A percentile compares a stretch with the other conserved stretches of the same genome.
Conservation (phyloP, 2,329 filamentous ascomycete species). For the Amauroascus niger region DNA sequence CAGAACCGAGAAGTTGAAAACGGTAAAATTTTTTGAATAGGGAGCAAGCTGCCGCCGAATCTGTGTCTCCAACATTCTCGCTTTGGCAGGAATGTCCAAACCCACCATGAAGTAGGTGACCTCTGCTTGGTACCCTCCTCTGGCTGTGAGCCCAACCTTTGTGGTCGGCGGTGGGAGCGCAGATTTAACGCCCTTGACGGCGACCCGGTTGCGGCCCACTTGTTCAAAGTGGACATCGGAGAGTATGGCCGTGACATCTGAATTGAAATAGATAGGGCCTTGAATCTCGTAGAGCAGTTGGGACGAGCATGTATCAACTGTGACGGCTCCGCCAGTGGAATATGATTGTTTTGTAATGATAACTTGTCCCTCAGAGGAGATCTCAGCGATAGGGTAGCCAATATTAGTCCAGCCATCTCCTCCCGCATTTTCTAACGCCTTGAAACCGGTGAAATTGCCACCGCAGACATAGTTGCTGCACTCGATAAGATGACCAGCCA, state of each 20-base stretch:
- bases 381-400: slow-evolving; percentile 41
- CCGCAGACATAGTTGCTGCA: slow-evolving; percentile 38
- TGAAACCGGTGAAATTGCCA: slow-evolving; percentile 40
- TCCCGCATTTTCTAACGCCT: slow-evolving; percentile 23
- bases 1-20: slow-evolving; percentile 26
- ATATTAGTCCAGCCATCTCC: slow-evolving; percentile 37
- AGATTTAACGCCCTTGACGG: slow-evolving; percentile 39
- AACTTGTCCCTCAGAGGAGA: slow-evolving; percentile 32
- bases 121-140: slow-evolving; percentile 42
- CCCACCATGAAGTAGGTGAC: slow-evolving; percentile 38
- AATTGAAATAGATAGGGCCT: slow-evolving; percentile 49
- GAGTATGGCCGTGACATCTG: slow-evolving; percentile 47
- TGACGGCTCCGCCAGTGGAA: slow-evolving; percentile 34
- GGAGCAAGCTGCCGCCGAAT: slow-evolving; percentile 32
- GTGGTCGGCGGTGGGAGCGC: slow-evolving; percentile 41
- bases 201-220: slow-evolving; percentile 41
- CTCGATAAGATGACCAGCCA: slow-evolving; percentile 34
- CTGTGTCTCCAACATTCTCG: slow-evolving; percentile 39
- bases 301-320: slow-evolving; percentile 43
- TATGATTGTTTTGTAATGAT: slow-evolving; percentile 39
- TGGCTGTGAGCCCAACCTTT: slow-evolving; percentile 42
- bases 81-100: slow-evolving; percentile 40
- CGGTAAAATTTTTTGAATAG: slow-evolving; percentile 27
- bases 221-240: slow-evolving; percentile 46
- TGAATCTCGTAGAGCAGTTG: slow-evolving; percentile 49